Conservation (phyloP, 352 stramenopile species). For the Phytophthora cactorum region DNA sequence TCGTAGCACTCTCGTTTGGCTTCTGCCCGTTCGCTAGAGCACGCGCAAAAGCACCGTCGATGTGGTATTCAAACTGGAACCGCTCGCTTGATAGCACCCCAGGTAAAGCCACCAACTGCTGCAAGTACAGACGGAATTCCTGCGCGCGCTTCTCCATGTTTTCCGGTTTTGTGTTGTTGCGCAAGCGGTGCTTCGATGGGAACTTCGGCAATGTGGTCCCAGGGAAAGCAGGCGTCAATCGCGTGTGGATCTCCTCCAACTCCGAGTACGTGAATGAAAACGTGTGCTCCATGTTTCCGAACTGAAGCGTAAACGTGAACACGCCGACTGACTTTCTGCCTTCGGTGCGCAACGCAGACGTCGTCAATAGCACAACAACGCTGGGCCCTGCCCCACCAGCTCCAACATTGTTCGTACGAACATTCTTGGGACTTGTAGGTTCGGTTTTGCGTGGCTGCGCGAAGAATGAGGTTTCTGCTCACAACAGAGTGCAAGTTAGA, state of each 20-base stretch:
- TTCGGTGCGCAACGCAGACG: constrained; percentile 59
- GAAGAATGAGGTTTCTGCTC: constrained; percentile 34
- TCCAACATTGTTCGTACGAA: constrained; percentile 23
- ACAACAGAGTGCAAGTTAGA: constrained; percentile 16
- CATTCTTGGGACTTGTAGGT: constrained; percentile 29
- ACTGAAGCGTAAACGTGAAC: constrained; percentile 71
- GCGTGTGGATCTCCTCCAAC: constrained; percentile 75
- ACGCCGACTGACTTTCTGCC: constrained; percentile 70
- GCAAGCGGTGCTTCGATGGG: constrained; percentile 74
- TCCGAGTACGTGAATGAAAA: constrained; percentile 76
- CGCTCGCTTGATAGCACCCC: constrained; percentile 59
- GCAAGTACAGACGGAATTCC: constrained; percentile 79
- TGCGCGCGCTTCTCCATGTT: constrained; percentile 88
- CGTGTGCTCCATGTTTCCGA: constrained; percentile 52
- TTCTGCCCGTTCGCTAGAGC: constrained; percentile 32
- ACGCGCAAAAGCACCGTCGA: constrained; percentile 53
- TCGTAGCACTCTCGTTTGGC: constrained; percentile 13
- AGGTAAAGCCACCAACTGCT: constrained; percentile 60
- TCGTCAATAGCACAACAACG: constrained; percentile 57
- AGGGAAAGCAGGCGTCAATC: constrained; percentile 41
- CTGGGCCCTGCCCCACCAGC: constrained; percentile 31
- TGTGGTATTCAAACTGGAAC: constrained; percentile 73
- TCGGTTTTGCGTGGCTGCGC: constrained; percentile 21
- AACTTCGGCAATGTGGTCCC: constrained; percentile 66
- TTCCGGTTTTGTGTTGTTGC: constrained; percentile 83